Base-by-base conservation (phyloP, 2,329 filamentous ascomycete genomes). In the Aspergillus sp. region DNA sequence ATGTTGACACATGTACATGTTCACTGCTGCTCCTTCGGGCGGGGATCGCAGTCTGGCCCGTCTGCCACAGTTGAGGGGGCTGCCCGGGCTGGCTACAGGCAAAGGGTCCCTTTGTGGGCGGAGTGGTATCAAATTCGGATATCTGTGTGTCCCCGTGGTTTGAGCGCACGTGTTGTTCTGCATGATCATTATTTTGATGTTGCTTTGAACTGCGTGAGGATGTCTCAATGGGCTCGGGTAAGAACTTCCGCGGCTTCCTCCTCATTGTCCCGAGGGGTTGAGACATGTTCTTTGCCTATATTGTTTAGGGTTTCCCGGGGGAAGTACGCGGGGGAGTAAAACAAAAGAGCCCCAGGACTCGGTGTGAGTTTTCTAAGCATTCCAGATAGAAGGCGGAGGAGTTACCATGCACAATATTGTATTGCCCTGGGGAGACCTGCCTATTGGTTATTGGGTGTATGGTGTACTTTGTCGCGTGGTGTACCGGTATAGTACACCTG, bases 141-240 rank as follows among this genome's bases (percentile, higher is more conserved):
- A 9, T 19, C 9, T 11, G 15, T 21, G 33, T 19, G 31, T 14
- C 14, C 7, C 15, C 44, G 54, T 43, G 47, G 19, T n/a, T 27
- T 11, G 43, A 39, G 52, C 31, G 35, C 7, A 33, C 15, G 5
- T 47, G 19, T 49, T 57, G 52, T 40, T n/a, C 45, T 6, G 49
- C 50, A 9, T 49, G 37, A 33, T 48, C 19, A 21, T 27, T 39
- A 15, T 52, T 9, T 45, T 44, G 55, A 23, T 52, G 33, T 57
- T 71, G 69, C 58, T 70, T 71, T 39, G 67, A 77, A 54, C 72
- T 78, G 57, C 74, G 71, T n/a, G 72, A 70, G 11, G 68, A 72
- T 12, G 74, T 78, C 63, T 81, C 79, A 41, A 77, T 69, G 6
- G 77, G 78, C 58, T 80, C 73, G 31, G 73, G 69, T 39, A 76